Percentiles rank a stretch among this genome's conserved stretches.
These are phyloP conservation scores for Phytophthora tubulina DNA, from an alignment of 352 stramenopile genomes.

Conservation along the genomic window DNA sequence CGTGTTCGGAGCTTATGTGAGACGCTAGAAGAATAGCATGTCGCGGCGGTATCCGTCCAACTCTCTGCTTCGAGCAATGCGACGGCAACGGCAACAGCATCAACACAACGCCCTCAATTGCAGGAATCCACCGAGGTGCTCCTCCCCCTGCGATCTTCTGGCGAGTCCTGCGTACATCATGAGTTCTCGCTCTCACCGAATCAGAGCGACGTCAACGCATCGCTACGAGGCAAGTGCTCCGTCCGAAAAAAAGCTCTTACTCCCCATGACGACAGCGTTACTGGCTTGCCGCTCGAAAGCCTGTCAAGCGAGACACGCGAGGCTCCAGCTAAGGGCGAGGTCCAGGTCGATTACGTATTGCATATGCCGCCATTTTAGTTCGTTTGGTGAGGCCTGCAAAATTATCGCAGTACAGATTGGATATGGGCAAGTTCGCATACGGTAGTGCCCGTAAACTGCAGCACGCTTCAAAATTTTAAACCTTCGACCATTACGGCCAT, in stretches of 20 bases:
- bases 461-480: constrained; percentile 1
- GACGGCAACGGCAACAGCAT: constrained; percentile 21
- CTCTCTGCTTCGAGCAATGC: constrained; percentile 19
- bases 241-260: constrained; percentile 2
- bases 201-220: constrained; percentile 5
- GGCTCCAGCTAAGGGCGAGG: neutral
- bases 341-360: neutral
- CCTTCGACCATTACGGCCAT: neutral
- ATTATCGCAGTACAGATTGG: constrained; percentile 17
- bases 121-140: constrained; percentile 23
- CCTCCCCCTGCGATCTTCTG: constrained; percentile 30
- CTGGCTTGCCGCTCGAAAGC: neutral
- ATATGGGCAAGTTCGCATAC: constrained; percentile 1
- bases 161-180: constrained; percentile 23
- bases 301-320: neutral
- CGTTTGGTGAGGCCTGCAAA: constrained; percentile 2
- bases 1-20: neutral
- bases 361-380: constrained; percentile 8
- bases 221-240: neutral
- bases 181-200: constrained; percentile 8
- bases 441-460: constrained; percentile 6
- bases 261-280: neutral
- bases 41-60: constrained; percentile 23
- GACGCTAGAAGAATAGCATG: constrained; percentile 12
- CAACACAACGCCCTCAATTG: constrained; percentile 26